These are phyloP conservation scores for Neofusicoccum sp. DNA, from an alignment of 2,329 filamentous ascomycete genomes.

Conservation along the genomic window DNA sequence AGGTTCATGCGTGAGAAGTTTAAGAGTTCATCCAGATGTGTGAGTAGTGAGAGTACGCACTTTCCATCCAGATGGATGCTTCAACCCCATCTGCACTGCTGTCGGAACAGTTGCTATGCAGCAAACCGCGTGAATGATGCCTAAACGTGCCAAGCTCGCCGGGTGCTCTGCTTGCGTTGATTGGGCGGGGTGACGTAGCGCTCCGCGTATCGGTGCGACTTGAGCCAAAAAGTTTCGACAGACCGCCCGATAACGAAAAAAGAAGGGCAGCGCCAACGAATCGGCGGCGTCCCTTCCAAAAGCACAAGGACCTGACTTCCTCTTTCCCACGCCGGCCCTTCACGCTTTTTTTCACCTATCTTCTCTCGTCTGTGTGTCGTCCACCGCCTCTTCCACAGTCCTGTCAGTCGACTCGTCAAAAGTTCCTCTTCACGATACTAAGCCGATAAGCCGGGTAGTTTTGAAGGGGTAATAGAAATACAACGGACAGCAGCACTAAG, in stretches of 20 bases:
- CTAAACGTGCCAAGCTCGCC: not conserved
- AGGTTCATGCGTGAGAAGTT: no score
- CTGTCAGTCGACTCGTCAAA: slow-evolving; percentile 7
- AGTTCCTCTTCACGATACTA: slow-evolving; percentile 10
- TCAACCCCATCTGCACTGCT: no score
- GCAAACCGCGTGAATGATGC: no score
- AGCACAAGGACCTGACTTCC: not conserved
- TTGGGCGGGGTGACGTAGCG: not conserved
- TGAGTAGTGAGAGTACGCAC: no score
- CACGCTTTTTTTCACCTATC: not conserved
- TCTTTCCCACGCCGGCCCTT: not conserved
- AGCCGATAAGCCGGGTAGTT: slow-evolving; percentile 15
- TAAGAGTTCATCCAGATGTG: no score
- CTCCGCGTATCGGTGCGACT: not conserved
- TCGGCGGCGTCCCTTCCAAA: not conserved
- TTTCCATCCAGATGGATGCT: no score
- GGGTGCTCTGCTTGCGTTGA: not conserved
- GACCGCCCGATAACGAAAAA: not conserved
- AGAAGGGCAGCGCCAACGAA: not conserved
- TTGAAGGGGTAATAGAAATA: slow-evolving; percentile 19
- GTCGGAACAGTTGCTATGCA: no score
- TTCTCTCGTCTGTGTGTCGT: no score
- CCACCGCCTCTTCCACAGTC: slow-evolving; percentile 3
- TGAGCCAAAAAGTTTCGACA: not conserved
- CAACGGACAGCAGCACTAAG: not conserved